Evolutionary conservation across 257 asterid species (phyloP), one percentile per base, ranked within the genome.

Genomic region (Nicotiana paniculata): DNA sequence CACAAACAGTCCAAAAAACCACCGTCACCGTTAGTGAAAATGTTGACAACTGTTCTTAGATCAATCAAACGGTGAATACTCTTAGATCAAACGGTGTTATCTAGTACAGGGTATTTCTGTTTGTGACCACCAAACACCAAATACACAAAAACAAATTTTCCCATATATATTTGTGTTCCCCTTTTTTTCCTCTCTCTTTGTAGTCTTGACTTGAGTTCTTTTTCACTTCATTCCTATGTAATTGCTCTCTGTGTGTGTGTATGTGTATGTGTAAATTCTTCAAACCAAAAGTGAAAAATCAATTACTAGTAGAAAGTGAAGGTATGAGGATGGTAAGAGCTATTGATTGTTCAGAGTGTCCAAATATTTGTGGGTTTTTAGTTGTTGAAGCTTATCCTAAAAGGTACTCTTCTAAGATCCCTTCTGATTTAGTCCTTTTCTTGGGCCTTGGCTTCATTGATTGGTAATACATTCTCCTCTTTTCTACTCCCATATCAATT

Each of bases 391-490:
- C 99, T 92, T 93, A 95, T 92, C 94, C 99, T 54, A 95, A 95
- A 90, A 91, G 99, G 96, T 93, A 93, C 83, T 90, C 98, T 85
- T 93, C 97, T 90, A 95, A 95, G 94, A 93, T 93, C 97, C 98
- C 97, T 35, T 93, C 99, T 84, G 97, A 95, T 91, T 92, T 93
- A 93, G 97, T 92, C 63, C 98, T 93, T 85, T 95, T 93, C 90
- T 86, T 95, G 88, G 99, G 98, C 82, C 98, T 95, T 83, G 99
- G 99, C 39, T 95, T 95, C 95, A 90, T 93, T 63, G 99, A 95
- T 90, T 95, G 99, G 99, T 95, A 95, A 90, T 57, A 48, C 62
- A 74, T 46, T 72, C 24, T 17, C 26, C 26, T 5, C 9, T 58
- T 17, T 58, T 17, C 21, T 18, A 39, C 11, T 80, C 64, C 64